phyloP scores from a whole-genome alignment of 2,329 filamentous ascomycete species.

The Fusarium pseudonygamai region DNA sequence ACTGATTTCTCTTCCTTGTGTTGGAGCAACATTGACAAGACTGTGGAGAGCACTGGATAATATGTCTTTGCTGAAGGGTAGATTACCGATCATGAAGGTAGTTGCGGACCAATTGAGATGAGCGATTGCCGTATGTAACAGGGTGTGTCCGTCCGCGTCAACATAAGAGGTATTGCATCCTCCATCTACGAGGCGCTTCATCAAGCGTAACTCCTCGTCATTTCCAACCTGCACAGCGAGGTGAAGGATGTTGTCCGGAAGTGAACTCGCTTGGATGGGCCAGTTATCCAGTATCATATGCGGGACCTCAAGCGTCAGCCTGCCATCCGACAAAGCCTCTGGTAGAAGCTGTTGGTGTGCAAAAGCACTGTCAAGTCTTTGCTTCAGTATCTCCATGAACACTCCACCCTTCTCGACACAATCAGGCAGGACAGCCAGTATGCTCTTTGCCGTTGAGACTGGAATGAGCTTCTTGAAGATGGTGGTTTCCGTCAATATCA shows the following conservation, averaged over 20 bases:
- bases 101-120: neutral
- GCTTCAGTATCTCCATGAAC: fast-evolving
- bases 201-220: fast-evolving
- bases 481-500: fast-evolving
- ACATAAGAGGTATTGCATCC: neutral
- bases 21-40: fast-evolving
- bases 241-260: neutral
- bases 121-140: neutral
- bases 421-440: neutral
- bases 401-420: fast-evolving
- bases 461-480: neutral
- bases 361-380: neutral
- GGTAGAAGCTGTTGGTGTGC: neutral
- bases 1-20: neutral
- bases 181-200: neutral
- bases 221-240: neutral
- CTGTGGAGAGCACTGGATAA: fast-evolving
- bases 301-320: fast-evolving
- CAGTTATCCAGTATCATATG: neutral
- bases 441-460: neutral
- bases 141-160: fast-evolving
- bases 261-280: neutral
- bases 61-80: fast-evolving
- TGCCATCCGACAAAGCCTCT: fast-evolving
- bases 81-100: fast-evolving